phyloP scores from a whole-genome alignment of 441 rosid genomes.

The Macaranga tanarius region DNA sequence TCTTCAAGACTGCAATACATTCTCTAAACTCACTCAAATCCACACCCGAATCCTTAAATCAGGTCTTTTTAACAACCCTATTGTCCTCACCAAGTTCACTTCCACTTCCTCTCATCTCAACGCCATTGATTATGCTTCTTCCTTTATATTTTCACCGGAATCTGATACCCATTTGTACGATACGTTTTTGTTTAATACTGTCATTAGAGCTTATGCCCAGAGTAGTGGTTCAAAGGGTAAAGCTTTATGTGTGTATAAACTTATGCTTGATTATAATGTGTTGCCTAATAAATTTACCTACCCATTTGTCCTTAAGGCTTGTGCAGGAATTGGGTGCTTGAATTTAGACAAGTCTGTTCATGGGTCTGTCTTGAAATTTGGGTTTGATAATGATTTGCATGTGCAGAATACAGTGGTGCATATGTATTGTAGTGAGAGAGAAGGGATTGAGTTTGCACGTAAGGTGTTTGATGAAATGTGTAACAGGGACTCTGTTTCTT shows the following conservation, averaged over 20 bases:
- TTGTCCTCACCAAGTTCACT: conserved; percentile 49
- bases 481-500: conserved; percentile 43
- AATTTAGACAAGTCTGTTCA: conserved; percentile 43
- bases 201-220: conserved; percentile 46
- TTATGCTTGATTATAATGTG: conserved; percentile 35
- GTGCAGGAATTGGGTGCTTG: conserved; percentile 47
- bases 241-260: conserved; percentile 33
- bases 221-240: conserved; percentile 28
- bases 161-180: conserved; percentile 41
- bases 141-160: conserved; percentile 41
- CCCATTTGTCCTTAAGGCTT: conserved; percentile 52
- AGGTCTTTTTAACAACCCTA: conserved; percentile 44
- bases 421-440: conserved; percentile 35
- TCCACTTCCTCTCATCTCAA: conserved; percentile 42
- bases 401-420: conserved; percentile 52
- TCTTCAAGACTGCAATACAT: conserved; percentile 34
- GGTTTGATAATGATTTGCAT: conserved; percentile 40
- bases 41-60: conserved; percentile 42
- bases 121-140: conserved; percentile 36
- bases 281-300: conserved; percentile 52
- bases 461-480: conserved; percentile 53
- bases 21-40: conserved; percentile 36
- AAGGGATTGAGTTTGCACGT: conserved; percentile 39
- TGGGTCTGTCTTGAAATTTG: conserved; percentile 44
- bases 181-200: conserved; percentile 47